These are phyloP conservation scores for Diplocarpon rosae DNA, from an alignment of 2,329 filamentous ascomycete genomes.

Conservation along the genomic window DNA sequence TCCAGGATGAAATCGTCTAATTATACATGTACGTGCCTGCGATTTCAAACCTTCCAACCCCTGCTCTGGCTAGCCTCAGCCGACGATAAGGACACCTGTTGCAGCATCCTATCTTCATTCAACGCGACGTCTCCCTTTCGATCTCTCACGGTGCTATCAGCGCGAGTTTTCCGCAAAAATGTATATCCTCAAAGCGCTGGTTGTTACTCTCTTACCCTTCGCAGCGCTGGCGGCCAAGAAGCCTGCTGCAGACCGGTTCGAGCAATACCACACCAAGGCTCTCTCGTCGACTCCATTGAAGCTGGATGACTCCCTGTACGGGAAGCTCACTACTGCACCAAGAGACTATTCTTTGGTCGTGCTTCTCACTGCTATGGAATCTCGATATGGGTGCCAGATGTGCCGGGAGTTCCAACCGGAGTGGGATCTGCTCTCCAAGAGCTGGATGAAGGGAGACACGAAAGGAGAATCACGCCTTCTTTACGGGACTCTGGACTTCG, in stretches of 20 bases:
- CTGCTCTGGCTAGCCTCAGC: neutral
- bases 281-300: slow-evolving; percentile 58
- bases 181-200: slow-evolving; percentile 54
- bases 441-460: slow-evolving; percentile 81
- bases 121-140: neutral
- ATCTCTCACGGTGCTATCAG: neutral
- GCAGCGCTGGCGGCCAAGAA: slow-evolving; percentile 54
- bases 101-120: neutral
- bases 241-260: slow-evolving; percentile 54
- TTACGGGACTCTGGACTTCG: slow-evolving; percentile 80
- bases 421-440: slow-evolving; percentile 77
- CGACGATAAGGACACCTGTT: slow-evolving; percentile 3
- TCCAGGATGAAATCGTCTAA: too few relatives aligned
- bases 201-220: slow-evolving; percentile 51
- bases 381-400: slow-evolving; percentile 72
- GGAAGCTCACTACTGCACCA: slow-evolving; percentile 61
- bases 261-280: slow-evolving; percentile 58
- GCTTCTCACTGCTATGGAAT: slow-evolving; percentile 76
- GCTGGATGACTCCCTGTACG: slow-evolving; percentile 67
- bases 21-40: too few relatives aligned
- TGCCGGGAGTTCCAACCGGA: slow-evolving; percentile 90
- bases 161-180: slow-evolving; percentile 38
- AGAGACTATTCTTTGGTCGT: slow-evolving; percentile 77
- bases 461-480: slow-evolving; percentile 59
- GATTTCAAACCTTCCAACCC: too few relatives aligned